Conservation (phyloP, 164 flowering plant species). For the Chloranthus sessilifolius region DNA sequence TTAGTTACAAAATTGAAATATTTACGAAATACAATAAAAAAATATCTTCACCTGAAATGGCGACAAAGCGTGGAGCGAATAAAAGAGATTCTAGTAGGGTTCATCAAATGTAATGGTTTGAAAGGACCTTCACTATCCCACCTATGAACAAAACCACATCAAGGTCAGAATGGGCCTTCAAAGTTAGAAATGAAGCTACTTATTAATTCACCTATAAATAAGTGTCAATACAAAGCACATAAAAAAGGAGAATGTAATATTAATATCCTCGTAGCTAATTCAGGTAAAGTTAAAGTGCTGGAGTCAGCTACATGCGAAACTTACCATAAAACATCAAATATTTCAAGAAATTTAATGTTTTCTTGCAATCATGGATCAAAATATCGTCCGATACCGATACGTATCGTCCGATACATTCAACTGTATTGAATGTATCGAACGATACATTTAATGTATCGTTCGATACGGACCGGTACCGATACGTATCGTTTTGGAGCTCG, state of each 20-base stretch:
- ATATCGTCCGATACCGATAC: too few relatives aligned
- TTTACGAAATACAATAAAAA: too few relatives aligned
- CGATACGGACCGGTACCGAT: too few relatives aligned
- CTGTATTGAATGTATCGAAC: too few relatives aligned
- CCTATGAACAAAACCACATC: conserved; percentile 31
- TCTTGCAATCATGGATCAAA: too few relatives aligned
- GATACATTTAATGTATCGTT: too few relatives aligned
- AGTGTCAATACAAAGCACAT: neutral
- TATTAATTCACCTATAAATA: neutral
- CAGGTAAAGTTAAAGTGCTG: neutral
- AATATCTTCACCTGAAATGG: conserved; percentile 96
- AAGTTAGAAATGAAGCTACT: neutral
- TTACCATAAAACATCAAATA: too few relatives aligned
- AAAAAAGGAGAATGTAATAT: neutral
- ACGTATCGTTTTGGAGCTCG: too few relatives aligned
- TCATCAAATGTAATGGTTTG: conserved; percentile 84
- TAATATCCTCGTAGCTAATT: neutral
- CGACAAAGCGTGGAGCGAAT: conserved; percentile 86
- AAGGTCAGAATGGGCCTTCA: neutral
- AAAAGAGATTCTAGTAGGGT: conserved; percentile 87
- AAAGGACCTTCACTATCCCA: conserved; percentile 98
- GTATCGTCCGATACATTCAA: too few relatives aligned
- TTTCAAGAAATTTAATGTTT: too few relatives aligned
- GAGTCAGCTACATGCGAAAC: neutral
- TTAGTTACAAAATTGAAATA: too few relatives aligned